These are phyloP conservation scores for Vitis hybrid DNA, from an alignment of 177 flowering plant species.

Conservation along the genomic window DNA sequence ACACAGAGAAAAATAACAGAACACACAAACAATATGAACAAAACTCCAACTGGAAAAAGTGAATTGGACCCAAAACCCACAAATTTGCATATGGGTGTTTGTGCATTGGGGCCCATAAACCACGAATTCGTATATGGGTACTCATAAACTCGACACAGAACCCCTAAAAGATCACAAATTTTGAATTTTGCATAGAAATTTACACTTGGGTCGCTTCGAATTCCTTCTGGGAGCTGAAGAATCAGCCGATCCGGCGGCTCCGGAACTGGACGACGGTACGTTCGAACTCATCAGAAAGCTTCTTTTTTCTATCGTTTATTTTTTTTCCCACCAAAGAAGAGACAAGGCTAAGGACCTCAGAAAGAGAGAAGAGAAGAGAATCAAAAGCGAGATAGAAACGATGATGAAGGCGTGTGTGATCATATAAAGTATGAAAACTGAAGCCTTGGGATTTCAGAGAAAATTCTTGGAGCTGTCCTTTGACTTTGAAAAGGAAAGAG, in stretches of 20 bases:
- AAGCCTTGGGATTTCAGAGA: no score
- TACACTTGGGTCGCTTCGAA: slow-evolving; percentile 86
- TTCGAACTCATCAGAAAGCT: slow-evolving; percentile 38
- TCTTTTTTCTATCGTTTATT: no score
- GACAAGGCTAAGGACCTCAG: not conserved
- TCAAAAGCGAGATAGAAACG: no score
- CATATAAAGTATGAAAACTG: no score
- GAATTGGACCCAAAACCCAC: not conserved
- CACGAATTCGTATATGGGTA: no score
- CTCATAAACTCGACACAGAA: not conserved
- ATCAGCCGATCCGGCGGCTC: slow-evolving; percentile 63
- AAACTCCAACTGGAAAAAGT: no score
- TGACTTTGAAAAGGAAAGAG: no score
- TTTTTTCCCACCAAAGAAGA: not conserved
- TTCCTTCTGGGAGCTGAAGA: slow-evolving; percentile 48
- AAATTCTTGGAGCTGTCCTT: no score
- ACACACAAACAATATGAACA: not conserved
- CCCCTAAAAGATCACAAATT: not conserved
- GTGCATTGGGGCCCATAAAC: not conserved
- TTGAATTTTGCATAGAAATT: not conserved
- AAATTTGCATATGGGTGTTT: no score
- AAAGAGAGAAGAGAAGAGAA: not conserved
- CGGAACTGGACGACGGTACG: slow-evolving; percentile 53
- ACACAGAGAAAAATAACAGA: not conserved
- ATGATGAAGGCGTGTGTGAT: no score